Base-by-base conservation (phyloP, 306 rosid genomes). In the Lathyrus oleraceus region DNA sequence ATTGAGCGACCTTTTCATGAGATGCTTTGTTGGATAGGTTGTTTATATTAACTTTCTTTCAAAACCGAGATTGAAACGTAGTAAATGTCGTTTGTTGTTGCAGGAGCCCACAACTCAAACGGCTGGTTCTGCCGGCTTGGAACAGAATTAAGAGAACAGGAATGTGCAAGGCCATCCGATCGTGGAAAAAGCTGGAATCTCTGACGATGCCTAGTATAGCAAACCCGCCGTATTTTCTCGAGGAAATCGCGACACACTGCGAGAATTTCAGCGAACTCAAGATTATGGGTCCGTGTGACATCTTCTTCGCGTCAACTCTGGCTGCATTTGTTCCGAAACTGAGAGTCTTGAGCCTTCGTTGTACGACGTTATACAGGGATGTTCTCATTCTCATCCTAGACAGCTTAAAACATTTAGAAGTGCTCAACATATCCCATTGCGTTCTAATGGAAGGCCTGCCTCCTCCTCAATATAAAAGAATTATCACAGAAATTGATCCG, bases 41-140 rank as follows among this genome's bases (percentile, higher is more conserved):
- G 39, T 17, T 2, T 61, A 47, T 61, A 61, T 2, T 21, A 40
- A 16, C 38, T 7, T 17, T 38, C 9, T 38, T 74, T 74, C 63
- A 45, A 74, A 69, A 19, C 57, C 49, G 48, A 74, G 57, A 45
- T 17, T 74, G 47, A 17, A 27, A 27, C 2, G 17, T 57, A 52
- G 21, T 23, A 43, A 76, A 65, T 19, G 16, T 45, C 66, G 43
- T 42, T 30, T 48, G 48, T 60, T 76, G 30, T 81, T 61, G 45
- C 74, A 90, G 96, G 83, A 85, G 85, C 70, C 89, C 89, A 6
- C 57, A 0, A 47, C 89, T 84, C 38, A 84, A 72, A 43, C 81
- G 85, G 5, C 91, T 90, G 0, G 96, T 90, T 68, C 67, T 90
- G 76, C 96, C 96, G 1, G 96, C 91, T 67, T 87, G 96, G 91